These are phyloP conservation scores for Davidsoniella eucalypti DNA, from an alignment of 2,329 filamentous ascomycete genomes.

Conservation along the genomic window DNA sequence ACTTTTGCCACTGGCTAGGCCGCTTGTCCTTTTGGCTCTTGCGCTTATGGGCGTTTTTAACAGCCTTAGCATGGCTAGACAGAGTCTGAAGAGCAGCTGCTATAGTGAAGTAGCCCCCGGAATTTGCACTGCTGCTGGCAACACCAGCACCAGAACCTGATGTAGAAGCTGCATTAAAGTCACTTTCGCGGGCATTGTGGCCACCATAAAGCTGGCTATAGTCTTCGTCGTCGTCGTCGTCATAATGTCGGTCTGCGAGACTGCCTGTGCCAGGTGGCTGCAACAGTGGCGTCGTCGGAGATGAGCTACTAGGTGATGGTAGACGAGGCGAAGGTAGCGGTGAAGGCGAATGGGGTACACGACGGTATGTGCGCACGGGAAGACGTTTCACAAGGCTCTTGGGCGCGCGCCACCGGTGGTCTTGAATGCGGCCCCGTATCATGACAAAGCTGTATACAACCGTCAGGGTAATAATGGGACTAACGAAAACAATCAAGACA, in stretches of 20 bases:
- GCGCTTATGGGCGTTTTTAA: neutral
- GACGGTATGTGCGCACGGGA: conserved; percentile 91
- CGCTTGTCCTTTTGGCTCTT: conserved; percentile 3
- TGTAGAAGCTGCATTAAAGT: conserved; percentile 21
- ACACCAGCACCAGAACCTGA: conserved; percentile 14
- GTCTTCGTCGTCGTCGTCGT: too few species aligned
- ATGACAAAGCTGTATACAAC: conserved; percentile 83
- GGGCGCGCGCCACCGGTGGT: conserved; percentile 87
- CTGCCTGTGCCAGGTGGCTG: conserved; percentile 28
- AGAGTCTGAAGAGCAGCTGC: neutral
- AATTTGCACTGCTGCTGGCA: too few species aligned
- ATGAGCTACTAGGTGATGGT: conserved; percentile 47
- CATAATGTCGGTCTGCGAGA: too few species aligned
- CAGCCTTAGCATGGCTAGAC: conserved; percentile 32
- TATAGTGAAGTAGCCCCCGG: conserved; percentile 1
- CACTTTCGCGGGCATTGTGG: conserved; percentile 28
- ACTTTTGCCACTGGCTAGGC: conserved; percentile 43
- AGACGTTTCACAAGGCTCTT: conserved; percentile 89
- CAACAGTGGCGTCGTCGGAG: conserved; percentile 66
- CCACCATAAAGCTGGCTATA: conserved; percentile 27
- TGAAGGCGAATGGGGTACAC: conserved; percentile 42
- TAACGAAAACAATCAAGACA: conserved; percentile 87
- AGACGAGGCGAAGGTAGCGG: conserved; percentile 39
- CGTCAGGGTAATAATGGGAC: conserved; percentile 78
- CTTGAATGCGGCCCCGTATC: conserved; percentile 71